Base-by-base conservation (phyloP, 306 rosid genomes). In the Oxytropis ochrocephala region DNA sequence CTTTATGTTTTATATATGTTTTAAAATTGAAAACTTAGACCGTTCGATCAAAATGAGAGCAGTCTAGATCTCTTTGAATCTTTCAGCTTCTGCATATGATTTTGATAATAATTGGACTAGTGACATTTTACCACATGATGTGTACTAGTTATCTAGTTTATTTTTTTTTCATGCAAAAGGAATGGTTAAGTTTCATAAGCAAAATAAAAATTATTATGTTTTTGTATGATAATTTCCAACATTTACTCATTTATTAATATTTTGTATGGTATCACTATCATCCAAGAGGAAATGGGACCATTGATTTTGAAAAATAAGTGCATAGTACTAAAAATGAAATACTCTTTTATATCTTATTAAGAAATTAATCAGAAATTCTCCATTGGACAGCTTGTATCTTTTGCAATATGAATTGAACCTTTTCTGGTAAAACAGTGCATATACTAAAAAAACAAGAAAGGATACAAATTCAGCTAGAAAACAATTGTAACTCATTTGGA, bases 401-500 rank as follows among this genome's bases (percentile, higher is more conserved):
- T 43, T 32, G 35, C 54, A 38, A 54, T 32, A 44, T 12, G 41
- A 74, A 33, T 30, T 65, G 38, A 46, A 65, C 13, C 33, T 29
- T n/a, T 51, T 68, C 50, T 5, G 32, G 27, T n/a, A 17, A 5
- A 53, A 32, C 68, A 63, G 0, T 70, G 52, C 12, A 12, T 51
- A 38, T 58, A 52, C 59, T 47, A 10, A 7, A 51, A n/a, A 59
- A 29, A 29, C 21, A 62, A 49, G 13, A 52, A 43, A 43, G 16
- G 60, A 9, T 53, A 41, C 65, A 61, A 76, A 42, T 11, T 39
- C 47, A 24, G 54, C 61, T 70, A 64, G 27, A 69, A 52, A 60
- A 51, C 69, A 41, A 53, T 62, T 61, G 8, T 10, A 33, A 52
- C 76, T 18, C 44, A 70, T 50, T 39, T 69, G 59, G 50, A 69